Evolutionary conservation across 2,329 filamentous ascomycete genomes (phyloP), one percentile per base, ranked within the genome.

Genomic region (Talaromyces rugulosus): DNA sequence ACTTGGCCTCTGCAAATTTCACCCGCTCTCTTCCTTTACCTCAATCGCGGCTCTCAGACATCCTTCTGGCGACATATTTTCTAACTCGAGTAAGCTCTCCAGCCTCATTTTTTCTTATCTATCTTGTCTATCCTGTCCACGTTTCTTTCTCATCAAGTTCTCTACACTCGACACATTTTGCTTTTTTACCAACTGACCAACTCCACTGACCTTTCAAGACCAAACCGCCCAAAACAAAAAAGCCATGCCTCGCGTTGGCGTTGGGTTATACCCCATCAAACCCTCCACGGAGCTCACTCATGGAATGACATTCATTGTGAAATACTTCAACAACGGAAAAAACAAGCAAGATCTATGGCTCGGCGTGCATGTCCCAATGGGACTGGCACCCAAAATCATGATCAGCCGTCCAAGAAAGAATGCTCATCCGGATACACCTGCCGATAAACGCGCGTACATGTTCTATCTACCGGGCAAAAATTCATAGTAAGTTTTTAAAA

Each of bases 401-500:
- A 34, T 4, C 30, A 52, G 47, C 11, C 44, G 54, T 11, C 47
- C 16, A 2, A 33, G 31, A 30, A 59, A 50, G 18, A 53, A 47
- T 12, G 33, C 59, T 4, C 30, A 44, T 5, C 53, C 56, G 16
- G 52, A 44, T 18, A 55, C 44, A 5, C 59, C 59, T n/a, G 18
- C 44, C 12, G 54, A 52, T 1, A 53, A 62, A 1, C 53, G 56
- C 7, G 44, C 30, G 5, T 53, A 65, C 44, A 11, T 51, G 53
- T 50, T 65, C 18, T 65, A 64, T 27, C 27, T 65, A 5, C 64
- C 64, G 0, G 57, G 62, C 14, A 33, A 59, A 30, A 62, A 62
- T 33, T 30, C 8, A 16, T 61, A 16, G 60, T 61, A 47, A 61
- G 60, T 36, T 16, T 16, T 18, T 23, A 23, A 8, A 42, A 11